Percentiles rank a stretch among this genome's conserved stretches.
phyloP scores from a whole-genome alignment of 129 eudicot species.

The Artemisia argyi region DNA sequence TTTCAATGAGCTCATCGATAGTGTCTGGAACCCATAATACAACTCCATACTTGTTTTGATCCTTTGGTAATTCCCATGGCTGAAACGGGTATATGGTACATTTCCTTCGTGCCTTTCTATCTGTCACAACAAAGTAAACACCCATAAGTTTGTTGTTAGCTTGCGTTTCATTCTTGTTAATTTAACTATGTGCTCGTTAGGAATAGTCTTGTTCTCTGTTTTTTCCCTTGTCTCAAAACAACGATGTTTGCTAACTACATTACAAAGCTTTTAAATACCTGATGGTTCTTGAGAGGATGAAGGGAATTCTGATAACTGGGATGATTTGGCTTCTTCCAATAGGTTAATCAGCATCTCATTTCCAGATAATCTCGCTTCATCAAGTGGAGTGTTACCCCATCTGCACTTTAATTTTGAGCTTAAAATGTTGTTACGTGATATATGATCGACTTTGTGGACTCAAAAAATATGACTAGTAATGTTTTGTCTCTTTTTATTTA shows the following conservation, averaged over 20 bases:
- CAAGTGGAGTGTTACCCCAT: constrained; percentile 91
- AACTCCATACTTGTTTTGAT: constrained; percentile 46
- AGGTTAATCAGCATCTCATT: constrained; percentile 52
- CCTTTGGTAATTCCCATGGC: constrained; percentile 48
- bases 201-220: no score
- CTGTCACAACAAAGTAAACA: constrained; percentile 35
- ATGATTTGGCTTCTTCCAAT: constrained; percentile 59
- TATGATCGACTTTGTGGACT: background rate
- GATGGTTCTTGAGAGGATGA: constrained; percentile 28
- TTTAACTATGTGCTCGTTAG: no score
- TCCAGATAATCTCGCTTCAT: constrained; percentile 61
- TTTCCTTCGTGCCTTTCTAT: constrained; percentile 38
- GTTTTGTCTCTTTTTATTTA: background rate
- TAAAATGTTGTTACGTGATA: background rate
- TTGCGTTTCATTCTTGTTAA: background rate
- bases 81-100: constrained; percentile 72
- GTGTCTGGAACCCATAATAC: constrained; percentile 66
- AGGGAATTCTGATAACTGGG: constrained; percentile 40
- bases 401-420: constrained; percentile 34
- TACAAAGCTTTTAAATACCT: constrained; percentile 31
- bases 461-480: background rate
- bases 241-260: background rate
- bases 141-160: background rate
- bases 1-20: constrained; percentile 60
- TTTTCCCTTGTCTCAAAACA: background rate